Conservation (phyloP, 2,329 filamentous ascomycete species). For the Alternaria sp. region DNA sequence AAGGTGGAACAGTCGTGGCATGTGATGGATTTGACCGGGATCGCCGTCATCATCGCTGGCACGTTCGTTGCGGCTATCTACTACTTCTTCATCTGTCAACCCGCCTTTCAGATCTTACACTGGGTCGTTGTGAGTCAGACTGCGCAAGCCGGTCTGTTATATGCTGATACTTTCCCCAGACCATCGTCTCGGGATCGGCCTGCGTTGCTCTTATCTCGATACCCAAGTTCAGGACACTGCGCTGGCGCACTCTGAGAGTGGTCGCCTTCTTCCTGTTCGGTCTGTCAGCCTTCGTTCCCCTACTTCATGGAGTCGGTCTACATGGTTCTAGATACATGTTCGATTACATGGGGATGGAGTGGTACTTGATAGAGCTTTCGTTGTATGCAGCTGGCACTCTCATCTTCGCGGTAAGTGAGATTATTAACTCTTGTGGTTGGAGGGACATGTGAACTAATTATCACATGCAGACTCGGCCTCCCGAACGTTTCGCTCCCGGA, state of each 20-base stretch:
- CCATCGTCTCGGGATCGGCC: background rate
- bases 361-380: background rate
- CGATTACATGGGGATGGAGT: background rate
- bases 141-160: accelerated
- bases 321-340: background rate
- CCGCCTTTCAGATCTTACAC: background rate
- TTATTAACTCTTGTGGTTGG: accelerated
- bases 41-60: background rate
- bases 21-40: background rate
- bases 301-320: accelerated
- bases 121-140: background rate
- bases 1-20: background rate
- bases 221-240: background rate
- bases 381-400: background rate
- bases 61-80: background rate
- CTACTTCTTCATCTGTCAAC: background rate
- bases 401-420: background rate
- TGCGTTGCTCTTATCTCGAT: background rate
- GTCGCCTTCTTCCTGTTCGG: background rate
- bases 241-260: background rate
- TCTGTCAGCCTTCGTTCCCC: background rate
- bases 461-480: background rate
- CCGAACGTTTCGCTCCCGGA: background rate
- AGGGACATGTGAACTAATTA: accelerated
- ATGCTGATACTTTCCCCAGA: background rate